Percentiles rank a stretch among this genome's conserved stretches.
Conservation (phyloP, 192 early-diverging fungal genomes). For the Backusella circina region DNA sequence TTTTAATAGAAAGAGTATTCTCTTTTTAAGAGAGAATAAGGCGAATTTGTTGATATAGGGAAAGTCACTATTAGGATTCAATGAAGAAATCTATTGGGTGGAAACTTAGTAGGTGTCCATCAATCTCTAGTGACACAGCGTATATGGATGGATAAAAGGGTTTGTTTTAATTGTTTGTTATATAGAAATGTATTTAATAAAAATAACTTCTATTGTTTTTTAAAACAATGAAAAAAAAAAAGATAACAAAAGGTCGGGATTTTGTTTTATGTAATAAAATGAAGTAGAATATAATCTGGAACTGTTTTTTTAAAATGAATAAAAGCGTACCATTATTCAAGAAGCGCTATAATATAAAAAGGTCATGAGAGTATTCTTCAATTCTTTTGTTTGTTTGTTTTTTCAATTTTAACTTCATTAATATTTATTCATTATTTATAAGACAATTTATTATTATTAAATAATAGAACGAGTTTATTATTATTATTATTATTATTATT, state of each 20-base stretch:
- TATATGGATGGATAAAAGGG: background rate
- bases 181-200: background rate
- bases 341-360: background rate
- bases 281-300: background rate
- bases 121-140: background rate
- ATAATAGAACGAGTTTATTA: background rate
- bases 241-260: background rate
- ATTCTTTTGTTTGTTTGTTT: background rate
- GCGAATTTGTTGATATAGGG: background rate
- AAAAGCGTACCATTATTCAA: background rate
- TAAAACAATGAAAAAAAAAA: background rate
- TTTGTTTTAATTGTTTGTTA: background rate
- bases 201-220: background rate
- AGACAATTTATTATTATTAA: background rate
- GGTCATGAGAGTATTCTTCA: background rate
- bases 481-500: background rate
- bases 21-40: background rate
- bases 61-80: background rate
- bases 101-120: background rate
- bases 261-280: background rate
- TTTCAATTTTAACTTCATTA: background rate
- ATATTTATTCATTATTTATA: background rate
- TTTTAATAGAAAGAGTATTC: background rate
- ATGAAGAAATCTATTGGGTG: background rate
- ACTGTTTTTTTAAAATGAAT: background rate